Conservation (phyloP, 148 eudicot species). For the Chenopodium album region DNA sequence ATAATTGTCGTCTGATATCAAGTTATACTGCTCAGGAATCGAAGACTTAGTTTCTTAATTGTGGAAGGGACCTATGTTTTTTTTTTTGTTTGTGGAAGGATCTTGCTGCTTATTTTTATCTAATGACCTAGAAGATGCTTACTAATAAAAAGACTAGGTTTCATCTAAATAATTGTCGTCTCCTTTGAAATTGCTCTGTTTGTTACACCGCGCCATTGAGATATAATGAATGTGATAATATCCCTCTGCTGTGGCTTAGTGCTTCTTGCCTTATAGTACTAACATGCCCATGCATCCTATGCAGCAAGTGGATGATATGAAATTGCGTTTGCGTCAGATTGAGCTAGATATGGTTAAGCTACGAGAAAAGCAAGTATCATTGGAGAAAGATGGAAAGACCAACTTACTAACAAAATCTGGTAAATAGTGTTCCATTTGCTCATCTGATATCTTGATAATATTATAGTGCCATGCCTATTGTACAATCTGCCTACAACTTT, state of each 20-base stretch:
- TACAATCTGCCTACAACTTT: background rate
- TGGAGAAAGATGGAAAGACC: slow-evolving; percentile 29
- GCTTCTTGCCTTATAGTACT: background rate
- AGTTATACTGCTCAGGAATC: background rate
- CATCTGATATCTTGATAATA: background rate
- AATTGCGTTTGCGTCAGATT: slow-evolving; percentile 33
- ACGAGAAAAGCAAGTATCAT: slow-evolving; percentile 32
- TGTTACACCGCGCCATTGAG: background rate
- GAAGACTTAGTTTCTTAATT: background rate
- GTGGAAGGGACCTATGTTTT: background rate
- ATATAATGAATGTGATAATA: background rate
- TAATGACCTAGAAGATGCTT: background rate
- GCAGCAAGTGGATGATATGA: slow-evolving; percentile 43
- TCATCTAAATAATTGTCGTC: background rate
- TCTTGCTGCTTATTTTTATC: background rate
- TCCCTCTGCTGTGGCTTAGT: background rate
- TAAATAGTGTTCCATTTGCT: slow-evolving; percentile 14
- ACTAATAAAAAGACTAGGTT: background rate
- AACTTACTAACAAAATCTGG: slow-evolving; percentile 28
- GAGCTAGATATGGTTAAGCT: slow-evolving; percentile 41
- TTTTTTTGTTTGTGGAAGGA: background rate
- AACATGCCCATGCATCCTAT: slow-evolving; percentile 8
- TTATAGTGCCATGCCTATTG: background rate
- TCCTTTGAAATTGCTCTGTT: background rate
- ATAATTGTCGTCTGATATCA: background rate